phyloP scores from a whole-genome alignment of 805 yeast genomes.

The Kodamaea laetipori region DNA sequence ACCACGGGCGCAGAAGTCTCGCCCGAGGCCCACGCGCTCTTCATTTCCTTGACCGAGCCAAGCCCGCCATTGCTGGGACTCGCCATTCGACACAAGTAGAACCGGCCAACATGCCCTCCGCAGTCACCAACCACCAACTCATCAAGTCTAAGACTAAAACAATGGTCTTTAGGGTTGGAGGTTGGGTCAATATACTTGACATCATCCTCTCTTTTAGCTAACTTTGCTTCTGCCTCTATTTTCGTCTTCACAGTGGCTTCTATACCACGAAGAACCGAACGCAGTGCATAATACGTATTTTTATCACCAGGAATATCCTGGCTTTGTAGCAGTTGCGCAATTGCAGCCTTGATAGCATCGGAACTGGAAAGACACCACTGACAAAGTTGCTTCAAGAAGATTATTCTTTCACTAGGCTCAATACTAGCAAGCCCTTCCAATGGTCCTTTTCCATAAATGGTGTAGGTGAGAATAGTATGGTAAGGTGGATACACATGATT shows the following conservation, averaged over 20 bases:
- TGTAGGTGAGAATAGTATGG: slow-evolving; percentile 20
- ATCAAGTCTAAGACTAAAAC: slow-evolving; percentile 34
- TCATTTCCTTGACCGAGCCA: slow-evolving; percentile 38
- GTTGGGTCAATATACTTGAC: slow-evolving; percentile 40
- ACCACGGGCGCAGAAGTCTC: slow-evolving; percentile 7
- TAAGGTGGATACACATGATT: slow-evolving; percentile 9
- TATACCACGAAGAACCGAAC: slow-evolving; percentile 39
- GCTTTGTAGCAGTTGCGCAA: slow-evolving; percentile 25
- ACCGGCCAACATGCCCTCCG: slow-evolving; percentile 44
- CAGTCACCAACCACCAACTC: slow-evolving; percentile 42
- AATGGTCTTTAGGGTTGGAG: slow-evolving; percentile 38
- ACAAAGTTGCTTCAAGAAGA: slow-evolving; percentile 36
- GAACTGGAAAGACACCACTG: slow-evolving; percentile 41
- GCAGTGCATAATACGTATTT: slow-evolving; percentile 38
- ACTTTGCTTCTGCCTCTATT: slow-evolving; percentile 33
- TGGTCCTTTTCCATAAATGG: slow-evolving; percentile 25
- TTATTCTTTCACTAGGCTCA: slow-evolving; percentile 36
- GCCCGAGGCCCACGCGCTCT: slow-evolving; percentile 20
- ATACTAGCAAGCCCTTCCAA: slow-evolving; percentile 43
- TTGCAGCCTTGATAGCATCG: slow-evolving; percentile 28
- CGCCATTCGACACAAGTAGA: slow-evolving; percentile 40
- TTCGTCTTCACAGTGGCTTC: slow-evolving; percentile 33
- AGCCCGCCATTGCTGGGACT: slow-evolving; percentile 38
- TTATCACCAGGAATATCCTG: slow-evolving; percentile 43
- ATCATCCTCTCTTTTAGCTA: slow-evolving; percentile 29